A percentile compares a stretch with the other conserved stretches of the same genome.
These are phyloP conservation scores for Eucalyptus rudis DNA, from an alignment of 345 rosid genomes.

Conservation along the genomic window DNA sequence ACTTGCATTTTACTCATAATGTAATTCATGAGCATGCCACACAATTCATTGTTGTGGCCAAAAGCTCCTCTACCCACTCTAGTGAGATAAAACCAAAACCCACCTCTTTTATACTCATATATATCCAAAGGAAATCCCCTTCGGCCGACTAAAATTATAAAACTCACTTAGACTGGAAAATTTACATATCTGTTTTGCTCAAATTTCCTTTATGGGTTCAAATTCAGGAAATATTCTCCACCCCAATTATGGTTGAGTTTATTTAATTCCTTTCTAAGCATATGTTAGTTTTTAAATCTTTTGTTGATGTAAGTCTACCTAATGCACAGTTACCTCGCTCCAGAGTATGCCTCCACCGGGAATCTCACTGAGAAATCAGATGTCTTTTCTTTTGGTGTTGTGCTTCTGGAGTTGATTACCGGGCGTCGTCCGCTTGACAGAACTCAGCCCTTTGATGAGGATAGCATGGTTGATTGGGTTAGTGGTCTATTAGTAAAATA, in stretches of 20 bases:
- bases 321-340: slow-evolving; percentile 68
- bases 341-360: slow-evolving; percentile 81
- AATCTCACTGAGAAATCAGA: slow-evolving; percentile 81
- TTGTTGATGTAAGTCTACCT: not conserved
- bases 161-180: not conserved
- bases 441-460: slow-evolving; percentile 37
- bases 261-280: not conserved
- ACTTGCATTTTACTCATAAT: not conserved
- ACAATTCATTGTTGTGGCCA: not conserved
- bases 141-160: fast-evolving
- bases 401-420: slow-evolving; percentile 78
- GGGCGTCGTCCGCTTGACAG: slow-evolving; percentile 64
- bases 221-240: not conserved
- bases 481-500: not conserved
- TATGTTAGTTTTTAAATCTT: not conserved
- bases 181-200: not conserved
- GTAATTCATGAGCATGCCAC: fast-evolving
- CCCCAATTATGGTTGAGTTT: not conserved
- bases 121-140: not conserved
- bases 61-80: not conserved
- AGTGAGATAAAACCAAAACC: not conserved
- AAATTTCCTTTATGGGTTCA: not conserved
- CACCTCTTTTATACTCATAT: not conserved
- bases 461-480: slow-evolving; percentile 89
- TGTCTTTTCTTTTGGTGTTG: slow-evolving; percentile 76